These are phyloP conservation scores for Ogataea pignaliae DNA, from an alignment of 805 yeast genomes.

Conservation along the genomic window DNA sequence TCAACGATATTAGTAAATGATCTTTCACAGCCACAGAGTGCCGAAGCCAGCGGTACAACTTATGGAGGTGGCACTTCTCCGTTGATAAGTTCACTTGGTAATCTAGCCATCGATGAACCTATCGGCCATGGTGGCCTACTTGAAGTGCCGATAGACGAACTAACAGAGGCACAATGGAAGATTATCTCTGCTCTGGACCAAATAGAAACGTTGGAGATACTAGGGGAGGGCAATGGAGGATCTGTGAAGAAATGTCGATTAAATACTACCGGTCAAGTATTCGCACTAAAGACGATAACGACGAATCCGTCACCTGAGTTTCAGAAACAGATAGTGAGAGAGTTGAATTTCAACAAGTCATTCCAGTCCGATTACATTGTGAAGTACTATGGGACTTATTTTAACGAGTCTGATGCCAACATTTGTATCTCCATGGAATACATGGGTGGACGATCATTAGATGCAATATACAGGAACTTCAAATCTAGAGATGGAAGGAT, in stretches of 20 bases:
- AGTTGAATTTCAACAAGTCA: conserved; percentile 78
- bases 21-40: background rate
- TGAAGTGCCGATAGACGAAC: conserved; percentile 26
- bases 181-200: conserved; percentile 50
- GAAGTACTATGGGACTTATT: conserved; percentile 86
- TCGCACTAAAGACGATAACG: conserved; percentile 77
- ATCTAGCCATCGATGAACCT: conserved; percentile 2
- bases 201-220: conserved; percentile 60
- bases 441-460: conserved; percentile 90
- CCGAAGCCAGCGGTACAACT: background rate
- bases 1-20: background rate
- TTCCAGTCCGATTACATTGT: conserved; percentile 85
- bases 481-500: conserved; percentile 74
- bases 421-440: conserved; percentile 96
- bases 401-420: conserved; percentile 69
- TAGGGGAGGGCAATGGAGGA: conserved; percentile 97
- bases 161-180: conserved; percentile 77
- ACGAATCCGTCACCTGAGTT: conserved; percentile 80
- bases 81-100: conserved; percentile 6
- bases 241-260: conserved; percentile 77
- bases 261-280: conserved; percentile 49
- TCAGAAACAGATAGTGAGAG: conserved; percentile 87
- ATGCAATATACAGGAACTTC: conserved; percentile 82
- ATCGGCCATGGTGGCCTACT: conserved; percentile 1
- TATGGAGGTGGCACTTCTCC: conserved; percentile 4